Conservation (phyloP, 306 rosid genomes). For the Sicyos edulis region DNA sequence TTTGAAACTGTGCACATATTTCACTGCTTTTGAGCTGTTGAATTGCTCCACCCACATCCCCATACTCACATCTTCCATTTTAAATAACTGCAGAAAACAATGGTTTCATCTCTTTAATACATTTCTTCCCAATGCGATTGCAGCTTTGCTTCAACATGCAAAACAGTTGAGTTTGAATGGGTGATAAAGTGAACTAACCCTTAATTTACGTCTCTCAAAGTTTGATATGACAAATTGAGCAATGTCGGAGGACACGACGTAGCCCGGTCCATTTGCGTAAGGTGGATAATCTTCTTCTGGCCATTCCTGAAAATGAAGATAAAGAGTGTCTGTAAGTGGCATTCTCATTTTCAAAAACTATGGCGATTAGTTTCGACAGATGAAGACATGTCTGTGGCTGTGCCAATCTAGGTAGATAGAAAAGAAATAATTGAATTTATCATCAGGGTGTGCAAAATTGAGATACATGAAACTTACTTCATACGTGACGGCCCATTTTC, state of each 20-base stretch:
- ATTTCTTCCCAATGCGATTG: too few species aligned
- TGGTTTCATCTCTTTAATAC: not conserved
- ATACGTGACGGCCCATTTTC: constrained; percentile 97
- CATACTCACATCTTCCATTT: constrained; percentile 84
- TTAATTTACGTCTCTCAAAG: too few species aligned
- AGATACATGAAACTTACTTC: constrained; percentile 46
- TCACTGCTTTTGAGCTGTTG: constrained; percentile 43
- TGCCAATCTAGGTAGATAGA: too few species aligned
- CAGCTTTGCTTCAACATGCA: too few species aligned
- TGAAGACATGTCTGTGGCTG: not conserved
- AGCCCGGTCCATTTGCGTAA: too few species aligned
- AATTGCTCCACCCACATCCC: constrained; percentile 76
- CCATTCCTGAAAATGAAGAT: constrained; percentile 1
- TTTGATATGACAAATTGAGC: too few species aligned
- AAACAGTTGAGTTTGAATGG: not conserved
- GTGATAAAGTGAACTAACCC: too few species aligned
- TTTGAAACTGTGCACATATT: constrained; percentile 47
- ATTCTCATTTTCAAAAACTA: not conserved
- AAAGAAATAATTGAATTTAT: too few species aligned
- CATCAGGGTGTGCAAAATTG: not conserved
- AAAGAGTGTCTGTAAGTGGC: not conserved
- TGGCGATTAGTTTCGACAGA: not conserved
- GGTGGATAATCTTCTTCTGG: too few species aligned
- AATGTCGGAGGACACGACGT: too few species aligned
- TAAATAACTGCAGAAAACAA: constrained; percentile 45